These are phyloP conservation scores for Phylloporus sp. DNA, from an alignment of 768 basidiomycete genomes.

Conservation along the genomic window DNA sequence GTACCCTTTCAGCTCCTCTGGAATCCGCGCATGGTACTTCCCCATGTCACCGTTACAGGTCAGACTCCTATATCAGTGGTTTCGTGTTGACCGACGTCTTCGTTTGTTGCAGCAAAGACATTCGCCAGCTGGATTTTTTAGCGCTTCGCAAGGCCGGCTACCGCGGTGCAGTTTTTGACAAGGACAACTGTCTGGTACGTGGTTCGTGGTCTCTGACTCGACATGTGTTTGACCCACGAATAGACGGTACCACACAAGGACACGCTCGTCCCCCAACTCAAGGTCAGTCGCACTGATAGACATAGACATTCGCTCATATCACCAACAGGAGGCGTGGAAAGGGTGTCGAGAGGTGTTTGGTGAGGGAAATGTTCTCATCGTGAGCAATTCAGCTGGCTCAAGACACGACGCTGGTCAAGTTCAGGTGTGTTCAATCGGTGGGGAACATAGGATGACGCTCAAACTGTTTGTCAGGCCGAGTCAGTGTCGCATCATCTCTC, in stretches of 20 bases:
- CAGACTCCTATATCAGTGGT: constrained; percentile 10
- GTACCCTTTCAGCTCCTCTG: constrained; percentile 68
- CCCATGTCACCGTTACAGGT: constrained; percentile 68
- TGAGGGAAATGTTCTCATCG: constrained; percentile 75
- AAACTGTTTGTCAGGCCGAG: constrained; percentile 61
- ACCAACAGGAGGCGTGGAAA: constrained; percentile 66
- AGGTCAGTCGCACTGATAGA: constrained; percentile 40
- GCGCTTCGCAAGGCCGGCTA: constrained; percentile 74
- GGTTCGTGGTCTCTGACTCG: not conserved
- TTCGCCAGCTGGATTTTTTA: constrained; percentile 77
- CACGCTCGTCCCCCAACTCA: constrained; percentile 67
- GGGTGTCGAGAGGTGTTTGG: constrained; percentile 73
- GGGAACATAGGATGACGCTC: not conserved
- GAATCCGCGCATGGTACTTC: constrained; percentile 64
- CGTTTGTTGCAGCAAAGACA: constrained; percentile 56
- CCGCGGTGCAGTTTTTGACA: constrained; percentile 91
- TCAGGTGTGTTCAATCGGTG: constrained; percentile 51
- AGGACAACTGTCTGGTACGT: constrained; percentile 92
- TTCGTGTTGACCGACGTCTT: constrained; percentile 7
- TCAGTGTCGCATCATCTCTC: constrained; percentile 73
- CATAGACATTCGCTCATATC: not conserved
- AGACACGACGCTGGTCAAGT: constrained; percentile 70
- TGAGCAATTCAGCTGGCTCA: constrained; percentile 93
- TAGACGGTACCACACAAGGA: constrained; percentile 84
- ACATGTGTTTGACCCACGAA: not conserved